These are phyloP conservation scores for Populus alba DNA, from an alignment of 345 rosid genomes.

Conservation along the genomic window DNA sequence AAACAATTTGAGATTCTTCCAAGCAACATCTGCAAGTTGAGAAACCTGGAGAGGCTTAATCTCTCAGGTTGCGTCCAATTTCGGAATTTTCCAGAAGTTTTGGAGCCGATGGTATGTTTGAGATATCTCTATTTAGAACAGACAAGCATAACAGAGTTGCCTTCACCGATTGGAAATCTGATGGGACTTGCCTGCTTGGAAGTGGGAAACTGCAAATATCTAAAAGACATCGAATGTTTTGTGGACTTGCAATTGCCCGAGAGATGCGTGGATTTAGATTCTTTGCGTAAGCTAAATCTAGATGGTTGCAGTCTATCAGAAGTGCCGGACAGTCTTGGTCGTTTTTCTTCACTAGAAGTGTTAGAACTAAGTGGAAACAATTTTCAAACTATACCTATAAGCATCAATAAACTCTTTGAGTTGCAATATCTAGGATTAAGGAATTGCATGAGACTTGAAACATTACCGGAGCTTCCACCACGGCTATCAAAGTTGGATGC, in stretches of 20 bases:
- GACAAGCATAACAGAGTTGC: not conserved
- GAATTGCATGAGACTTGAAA: not conserved
- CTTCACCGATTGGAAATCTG: not conserved
- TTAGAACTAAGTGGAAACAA: not conserved
- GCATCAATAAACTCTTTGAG: too few species aligned
- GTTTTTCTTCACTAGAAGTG: not conserved
- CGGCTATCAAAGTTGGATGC: not conserved
- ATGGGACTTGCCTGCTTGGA: not conserved
- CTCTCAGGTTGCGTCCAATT: not conserved
- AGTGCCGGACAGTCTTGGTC: not conserved
- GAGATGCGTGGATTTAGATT: too few species aligned
- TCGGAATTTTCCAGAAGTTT: not conserved
- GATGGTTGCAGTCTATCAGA: not conserved
- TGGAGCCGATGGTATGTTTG: not conserved
- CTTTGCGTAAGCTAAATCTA: too few species aligned
- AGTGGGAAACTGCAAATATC: not conserved
- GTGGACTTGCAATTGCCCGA: too few species aligned
- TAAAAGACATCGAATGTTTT: not conserved
- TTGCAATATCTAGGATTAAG: too few species aligned
- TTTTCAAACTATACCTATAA: too few species aligned
- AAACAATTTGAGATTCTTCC: not conserved
- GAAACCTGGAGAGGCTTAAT: not conserved
- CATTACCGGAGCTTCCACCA: not conserved
- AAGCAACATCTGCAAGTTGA: not conserved
- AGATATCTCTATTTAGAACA: too few species aligned